A percentile compares a stretch with the other conserved stretches of the same genome.
Conservation (phyloP, 768 basidiomycete genomes). For the Mycena vulgaris region DNA sequence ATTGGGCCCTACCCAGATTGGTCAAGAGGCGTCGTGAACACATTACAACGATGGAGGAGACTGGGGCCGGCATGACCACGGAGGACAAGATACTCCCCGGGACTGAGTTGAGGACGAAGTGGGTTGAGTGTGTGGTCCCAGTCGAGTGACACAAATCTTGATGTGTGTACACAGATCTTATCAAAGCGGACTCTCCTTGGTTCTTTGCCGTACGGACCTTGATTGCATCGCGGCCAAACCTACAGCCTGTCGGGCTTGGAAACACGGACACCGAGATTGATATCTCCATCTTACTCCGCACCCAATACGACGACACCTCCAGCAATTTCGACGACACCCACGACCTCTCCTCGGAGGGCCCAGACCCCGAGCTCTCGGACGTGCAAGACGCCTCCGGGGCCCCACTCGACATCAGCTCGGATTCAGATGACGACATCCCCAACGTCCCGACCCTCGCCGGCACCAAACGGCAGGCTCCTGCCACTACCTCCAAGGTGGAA, state of each 20-base stretch:
- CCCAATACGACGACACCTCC: slow-evolving; percentile 2
- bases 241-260: slow-evolving; percentile 34
- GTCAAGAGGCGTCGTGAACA: neutral
- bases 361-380: neutral
- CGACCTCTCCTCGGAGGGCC: too few relatives aligned
- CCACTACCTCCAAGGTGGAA: neutral
- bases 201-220: slow-evolving; percentile 3
- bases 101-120: neutral
- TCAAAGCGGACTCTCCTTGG: neutral
- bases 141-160: neutral
- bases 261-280: slow-evolving; percentile 27
- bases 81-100: neutral
- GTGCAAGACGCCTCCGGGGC: neutral
- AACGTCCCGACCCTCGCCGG: neutral
- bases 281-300: neutral
- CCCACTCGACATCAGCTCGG: neutral
- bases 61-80: neutral
- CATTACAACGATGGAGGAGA: neutral
- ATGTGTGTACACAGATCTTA: neutral
- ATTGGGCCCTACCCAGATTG: neutral
- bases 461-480: neutral
- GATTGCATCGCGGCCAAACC: slow-evolving; percentile 39
- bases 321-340: slow-evolving; percentile 4
- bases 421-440: neutral
- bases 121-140: neutral